phyloP scores from a whole-genome alignment of 1,139 yeast genomes.

The Pichia sp. region DNA sequence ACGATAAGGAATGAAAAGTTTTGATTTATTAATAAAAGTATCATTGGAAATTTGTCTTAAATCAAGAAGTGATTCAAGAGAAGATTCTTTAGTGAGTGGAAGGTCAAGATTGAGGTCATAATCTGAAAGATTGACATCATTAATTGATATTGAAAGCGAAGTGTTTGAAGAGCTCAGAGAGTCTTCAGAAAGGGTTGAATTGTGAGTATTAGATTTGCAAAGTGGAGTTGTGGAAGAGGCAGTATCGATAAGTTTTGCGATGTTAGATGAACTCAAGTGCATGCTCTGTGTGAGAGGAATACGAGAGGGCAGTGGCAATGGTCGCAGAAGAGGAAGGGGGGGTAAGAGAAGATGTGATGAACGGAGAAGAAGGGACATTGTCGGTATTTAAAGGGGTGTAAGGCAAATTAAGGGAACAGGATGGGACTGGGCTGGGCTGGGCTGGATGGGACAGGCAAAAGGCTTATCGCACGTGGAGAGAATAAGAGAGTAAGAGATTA shows the following conservation, averaged over 20 bases:
- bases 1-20: conserved; percentile 40
- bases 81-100: conserved; percentile 9
- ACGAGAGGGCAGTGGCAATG: not conserved
- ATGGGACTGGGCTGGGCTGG: no score
- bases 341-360: no score
- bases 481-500: no score
- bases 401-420: no score
- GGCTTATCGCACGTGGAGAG: no score
- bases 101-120: no score
- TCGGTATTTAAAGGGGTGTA: no score
- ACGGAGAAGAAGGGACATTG: not conserved
- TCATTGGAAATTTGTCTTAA: conserved; percentile 12
- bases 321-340: not conserved
- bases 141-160: conserved; percentile 1
- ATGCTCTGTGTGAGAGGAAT: not conserved
- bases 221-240: not conserved
- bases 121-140: not conserved
- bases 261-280: not conserved
- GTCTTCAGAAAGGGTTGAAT: conserved; percentile 2
- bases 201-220: not conserved
- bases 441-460: no score
- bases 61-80: conserved; percentile 16
- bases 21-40: conserved; percentile 23
- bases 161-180: conserved; percentile 7
- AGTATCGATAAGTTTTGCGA: not conserved